Evolutionary conservation across 192 early-diverging fungal genomes (phyloP), one percentile per base, ranked within the genome.

Genomic region (Glomus cerebriforme): DNA sequence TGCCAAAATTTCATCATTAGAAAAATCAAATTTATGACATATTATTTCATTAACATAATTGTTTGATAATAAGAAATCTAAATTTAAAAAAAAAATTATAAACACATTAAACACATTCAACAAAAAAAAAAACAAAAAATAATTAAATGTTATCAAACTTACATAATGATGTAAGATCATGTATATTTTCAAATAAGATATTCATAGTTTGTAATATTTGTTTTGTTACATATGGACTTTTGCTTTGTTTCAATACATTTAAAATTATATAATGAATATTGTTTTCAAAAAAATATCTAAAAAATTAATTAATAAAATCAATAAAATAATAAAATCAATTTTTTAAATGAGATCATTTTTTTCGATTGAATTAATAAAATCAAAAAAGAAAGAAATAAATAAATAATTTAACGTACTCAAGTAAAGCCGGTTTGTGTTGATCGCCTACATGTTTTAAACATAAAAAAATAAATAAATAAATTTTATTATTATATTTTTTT

Each of bases 41-140:
- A 94, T 92, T 7, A 94, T 83, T 62, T 86, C 71, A 79, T 94
- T 94, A 68, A 94, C 90, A 82, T 91, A 92, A 82, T 93, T 93
- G 79, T 91, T 92, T 35, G 91, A 92, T 12, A 94, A 82, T 43
- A 94, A 79, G 67, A 90, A 87, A 54, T 92, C 87, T 81, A 86
- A 58, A 27, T 82, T 39, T 58, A 15, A 37, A 35, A 71, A 59
- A 32, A 32, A 59, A 8, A 34, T 22, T n/a, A 7, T 64, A 6
- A 34, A 29, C 32, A 7, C 22, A 35, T n/a, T n/a, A n/a, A n/a
- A n/a, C n/a, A n/a, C n/a, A n/a, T n/a, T n/a, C n/a, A n/a, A n/a
- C n/a, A n/a, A 37, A 27, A 26, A 54, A 31, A 74, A n/a, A 17
- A 35, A 43, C 39, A 59, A 37, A 47, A 32, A 31, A 74, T 83